Percentiles rank a stretch among this genome's conserved stretches.
Evolutionary conservation across 2,329 filamentous ascomycete species (phyloP).

Genomic region (Fusarium oxysporum): DNA sequence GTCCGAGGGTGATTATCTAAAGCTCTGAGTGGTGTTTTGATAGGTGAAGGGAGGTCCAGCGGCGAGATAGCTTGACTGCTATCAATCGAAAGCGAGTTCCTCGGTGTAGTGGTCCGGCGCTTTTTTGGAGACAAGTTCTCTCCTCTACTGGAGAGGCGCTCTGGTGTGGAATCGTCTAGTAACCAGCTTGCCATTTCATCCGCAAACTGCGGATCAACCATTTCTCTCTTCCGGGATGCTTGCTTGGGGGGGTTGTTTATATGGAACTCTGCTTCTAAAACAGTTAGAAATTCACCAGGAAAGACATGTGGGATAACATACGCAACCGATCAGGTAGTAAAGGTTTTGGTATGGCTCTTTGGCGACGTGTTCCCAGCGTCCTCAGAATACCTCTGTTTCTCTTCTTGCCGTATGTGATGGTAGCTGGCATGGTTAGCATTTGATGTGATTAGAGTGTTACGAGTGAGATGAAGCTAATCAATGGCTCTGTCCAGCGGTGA

Average conservation of each 20-base stretch:
- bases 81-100: not conserved
- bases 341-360: slow-evolving; percentile 33
- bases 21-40: slow-evolving; percentile 1
- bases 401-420: slow-evolving; percentile 48
- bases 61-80: slow-evolving; percentile 12
- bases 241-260: slow-evolving; percentile 9
- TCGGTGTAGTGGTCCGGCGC: slow-evolving; percentile 5
- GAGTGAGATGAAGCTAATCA: not conserved
- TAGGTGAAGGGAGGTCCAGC: slow-evolving; percentile 16
- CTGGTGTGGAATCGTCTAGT: slow-evolving; percentile 41
- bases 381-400: slow-evolving; percentile 45
- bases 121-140: slow-evolving; percentile 15
- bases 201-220: slow-evolving; percentile 20
- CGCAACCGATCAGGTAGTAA: slow-evolving; percentile 31
- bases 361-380: slow-evolving; percentile 44
- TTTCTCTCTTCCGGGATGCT: slow-evolving; percentile 20
- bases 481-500: not conserved
- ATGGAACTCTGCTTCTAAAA: not conserved
- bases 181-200: slow-evolving; percentile 49
- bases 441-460: not conserved
- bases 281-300: not conserved
- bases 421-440: slow-evolving; percentile 38
- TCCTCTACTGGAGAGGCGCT: slow-evolving; percentile 5
- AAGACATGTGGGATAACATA: slow-evolving; percentile 11
- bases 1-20: slow-evolving; percentile 1